Evolutionary conservation across 306 rosid species (phyloP), one percentile per base, ranked within the genome.

Genomic region (Benincasa hispida): DNA sequence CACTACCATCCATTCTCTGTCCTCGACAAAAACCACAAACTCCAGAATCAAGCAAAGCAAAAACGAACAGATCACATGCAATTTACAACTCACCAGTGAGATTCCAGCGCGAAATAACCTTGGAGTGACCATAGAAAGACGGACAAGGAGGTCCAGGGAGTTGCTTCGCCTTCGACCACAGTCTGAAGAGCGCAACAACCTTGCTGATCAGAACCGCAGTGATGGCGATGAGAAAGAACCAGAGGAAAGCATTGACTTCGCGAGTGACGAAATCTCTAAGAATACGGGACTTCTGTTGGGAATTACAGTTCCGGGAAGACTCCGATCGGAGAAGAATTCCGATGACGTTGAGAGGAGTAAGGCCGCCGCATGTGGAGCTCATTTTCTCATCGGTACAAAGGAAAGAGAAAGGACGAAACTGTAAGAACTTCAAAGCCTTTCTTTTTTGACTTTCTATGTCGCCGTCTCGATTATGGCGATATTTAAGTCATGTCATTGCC

Each of bases 211-310:
- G 60, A 32, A 92, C 77, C 30, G 78, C 63, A 3, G 92, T 90
- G 85, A 85, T 56, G 6, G 79, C 50, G 73, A 90, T 19, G 53
- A 90, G 88, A 30, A 77, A 77, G 25, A 87, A 10, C 98, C 98
- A 92, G 0, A 89, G 85, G 69, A 90, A 87, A 0, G 92, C 98
- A 67, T 90, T 92, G 92, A 90, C 39, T 30, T 92, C 98, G 34
- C 91, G 55, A n/a, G 80, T 48, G 11, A 82, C 89, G 2, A 87
- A 72, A 81, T 92, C 96, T 13, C 55, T 78, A 42, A 92, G 48
- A 41, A 86, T 74, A 12, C 82, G 62, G 22, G 86, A 78, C 30
- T 67, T 55, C 57, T 77, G 39, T 34, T 54, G 39, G 8, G 45
- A 77, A 69, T 47, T 35, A 73, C 80, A 80, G 66, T 17, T 15